phyloP scores from a whole-genome alignment of 345 rosid genomes.

The Linum trigynum region DNA sequence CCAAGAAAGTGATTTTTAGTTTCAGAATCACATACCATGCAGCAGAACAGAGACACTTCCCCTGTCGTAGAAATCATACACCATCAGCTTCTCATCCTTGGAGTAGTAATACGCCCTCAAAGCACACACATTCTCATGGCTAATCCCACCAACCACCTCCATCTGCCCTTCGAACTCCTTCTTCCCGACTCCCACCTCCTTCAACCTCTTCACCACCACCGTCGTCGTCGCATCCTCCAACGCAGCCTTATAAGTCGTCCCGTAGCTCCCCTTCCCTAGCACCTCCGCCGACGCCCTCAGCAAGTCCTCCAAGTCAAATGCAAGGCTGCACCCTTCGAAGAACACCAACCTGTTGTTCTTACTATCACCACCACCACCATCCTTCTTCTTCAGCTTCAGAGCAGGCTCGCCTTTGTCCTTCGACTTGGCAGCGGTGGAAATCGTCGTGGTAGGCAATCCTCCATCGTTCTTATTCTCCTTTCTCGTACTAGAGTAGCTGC shows the following conservation, averaged over 20 bases:
- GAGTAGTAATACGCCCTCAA: constrained; percentile 24
- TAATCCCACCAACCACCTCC: constrained; percentile 16
- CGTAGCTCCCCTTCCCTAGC: constrained; percentile 26
- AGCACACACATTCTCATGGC: constrained; percentile 17
- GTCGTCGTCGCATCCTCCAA: constrained; percentile 21
- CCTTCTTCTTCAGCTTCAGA: background rate
- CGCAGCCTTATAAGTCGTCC: constrained; percentile 26
- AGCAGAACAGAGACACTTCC: constrained; percentile 23
- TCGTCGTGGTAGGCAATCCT: constrained; percentile 9
- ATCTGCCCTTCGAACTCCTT: constrained; percentile 27
- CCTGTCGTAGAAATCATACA: constrained; percentile 16
- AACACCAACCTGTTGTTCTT: constrained; percentile 21
- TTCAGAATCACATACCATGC: constrained; percentile 13
- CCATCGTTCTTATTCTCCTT: constrained; percentile 2
- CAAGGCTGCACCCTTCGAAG: constrained; percentile 26
- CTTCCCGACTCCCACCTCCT: constrained; percentile 15
- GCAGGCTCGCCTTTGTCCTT: constrained; percentile 14
- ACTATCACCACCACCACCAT: constrained; percentile 1
- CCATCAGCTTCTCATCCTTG: constrained; percentile 26
- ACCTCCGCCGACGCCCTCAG: constrained; percentile 29
- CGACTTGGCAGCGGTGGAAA: background rate
- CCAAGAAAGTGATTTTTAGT: too few relatives aligned
- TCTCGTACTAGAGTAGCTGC: constrained; percentile 8
- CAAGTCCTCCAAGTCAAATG: constrained; percentile 29
- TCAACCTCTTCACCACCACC: constrained; percentile 26